Base-by-base conservation (phyloP, 2,329 filamentous ascomycete species). In the Pyricularia pennisetigena region DNA sequence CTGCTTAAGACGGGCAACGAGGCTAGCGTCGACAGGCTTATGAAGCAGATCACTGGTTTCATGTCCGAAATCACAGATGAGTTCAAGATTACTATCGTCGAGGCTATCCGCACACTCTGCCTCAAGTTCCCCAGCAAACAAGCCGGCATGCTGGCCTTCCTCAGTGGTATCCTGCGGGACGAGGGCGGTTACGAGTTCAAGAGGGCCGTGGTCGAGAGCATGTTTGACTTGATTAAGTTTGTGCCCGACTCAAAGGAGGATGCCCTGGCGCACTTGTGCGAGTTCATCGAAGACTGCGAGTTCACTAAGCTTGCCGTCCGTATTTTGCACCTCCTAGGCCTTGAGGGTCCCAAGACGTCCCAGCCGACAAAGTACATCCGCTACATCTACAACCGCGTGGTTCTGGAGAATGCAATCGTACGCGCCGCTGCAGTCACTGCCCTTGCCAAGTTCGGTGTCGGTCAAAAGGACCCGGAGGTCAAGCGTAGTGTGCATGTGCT, bases 11-110 rank as follows among this genome's bases (percentile, higher is more conserved):
- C 95, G 12, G 95, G 95, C 70, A 99, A 98, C 76, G 95, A 99
- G 81, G 92, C 92, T 57, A 97, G 93, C 73, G 95, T 99, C 63
- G 95, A 99, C 78, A 89, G 95, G 68, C 82, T 99, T 72, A 97
- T 99, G 93, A 97, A 97, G 85, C 94, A 98, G 79, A 98, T 99
- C 71, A 93, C 93, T 28, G 90, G 91, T 57, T 97, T 99, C 82
- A 98, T 99, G 95, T 92, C 94, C 4, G 95, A 98, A 79, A 98
- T 98, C 72, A 97, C 94, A 7, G 95, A 99, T 76, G 95, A 99
- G 79, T 99, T 99, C 85, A 99, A 98, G 85, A 97, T 99, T 73
- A 99, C 95, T n/a, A 97, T 99, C 75, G 94, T 99, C 62, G 95
- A 99, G 79, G 95, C 95, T 61, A 97, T 99, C 76, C 91, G 95